Percentiles rank a stretch among this genome's conserved stretches.
These are phyloP conservation scores for Salisapilia sapeloensis DNA, from an alignment of 352 stramenopile genomes.

Conservation along the genomic window DNA sequence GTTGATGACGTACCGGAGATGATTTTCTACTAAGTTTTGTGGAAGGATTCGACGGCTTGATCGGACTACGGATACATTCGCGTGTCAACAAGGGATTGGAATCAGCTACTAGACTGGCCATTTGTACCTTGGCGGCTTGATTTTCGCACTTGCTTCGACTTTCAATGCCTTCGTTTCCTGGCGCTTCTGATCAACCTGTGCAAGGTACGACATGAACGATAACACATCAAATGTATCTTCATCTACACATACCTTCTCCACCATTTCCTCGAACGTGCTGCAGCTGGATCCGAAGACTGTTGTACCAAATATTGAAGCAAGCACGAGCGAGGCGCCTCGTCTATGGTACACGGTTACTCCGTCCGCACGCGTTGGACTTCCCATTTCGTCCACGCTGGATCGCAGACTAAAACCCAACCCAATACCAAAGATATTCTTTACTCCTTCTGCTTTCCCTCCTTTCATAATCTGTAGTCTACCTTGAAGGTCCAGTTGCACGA, in stretches of 20 bases:
- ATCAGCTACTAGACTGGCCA: too few relatives aligned
- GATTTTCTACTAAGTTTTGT: too few relatives aligned
- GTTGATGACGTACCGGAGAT: too few relatives aligned
- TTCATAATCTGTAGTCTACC: constrained; percentile 16
- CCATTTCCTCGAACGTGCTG: constrained; percentile 65
- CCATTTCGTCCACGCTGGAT: constrained; percentile 67
- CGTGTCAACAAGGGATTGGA: too few relatives aligned
- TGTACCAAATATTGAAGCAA: constrained; percentile 41
- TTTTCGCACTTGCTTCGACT: too few relatives aligned
- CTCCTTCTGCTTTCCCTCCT: constrained; percentile 1
- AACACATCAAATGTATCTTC: too few relatives aligned
- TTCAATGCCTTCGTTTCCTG: too few relatives aligned
- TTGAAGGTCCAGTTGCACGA: constrained; percentile 47
- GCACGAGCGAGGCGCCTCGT: constrained; percentile 46
- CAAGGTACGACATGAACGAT: too few relatives aligned
- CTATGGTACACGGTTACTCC: constrained; percentile 78
- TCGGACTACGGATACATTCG: too few relatives aligned
- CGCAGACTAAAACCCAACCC: constrained; percentile 68
- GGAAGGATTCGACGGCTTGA: too few relatives aligned
- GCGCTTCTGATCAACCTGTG: too few relatives aligned
- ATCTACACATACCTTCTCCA: constrained; percentile 53
- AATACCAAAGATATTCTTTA: constrained; percentile 27
- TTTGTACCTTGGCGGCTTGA: too few relatives aligned
- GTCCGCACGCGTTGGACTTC: constrained; percentile 46
- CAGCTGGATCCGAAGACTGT: constrained; percentile 37